phyloP scores from a whole-genome alignment of 1,284 basidiomycete species.

The Sutorius eximius region DNA sequence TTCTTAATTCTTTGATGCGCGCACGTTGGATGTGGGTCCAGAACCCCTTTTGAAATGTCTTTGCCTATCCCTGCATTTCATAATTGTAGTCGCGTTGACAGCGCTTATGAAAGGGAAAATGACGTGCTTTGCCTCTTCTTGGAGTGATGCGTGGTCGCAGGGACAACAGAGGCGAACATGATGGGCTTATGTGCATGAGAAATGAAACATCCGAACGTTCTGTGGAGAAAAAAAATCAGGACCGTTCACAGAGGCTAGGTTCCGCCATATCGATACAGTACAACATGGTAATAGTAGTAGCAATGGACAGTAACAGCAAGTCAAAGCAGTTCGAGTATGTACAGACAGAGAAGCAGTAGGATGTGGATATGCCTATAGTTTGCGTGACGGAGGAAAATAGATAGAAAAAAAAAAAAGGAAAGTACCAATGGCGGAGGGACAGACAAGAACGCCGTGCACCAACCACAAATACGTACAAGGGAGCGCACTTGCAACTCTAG shows the following conservation, averaged over 20 bases:
- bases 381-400: slow-evolving; percentile 17
- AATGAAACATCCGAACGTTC: slow-evolving; percentile 17
- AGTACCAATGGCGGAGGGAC: slow-evolving; percentile 4
- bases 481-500: slow-evolving; percentile 20
- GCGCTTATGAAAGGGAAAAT: slow-evolving; percentile 9
- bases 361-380: slow-evolving; percentile 22
- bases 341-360: slow-evolving; percentile 15
- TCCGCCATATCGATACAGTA: slow-evolving; percentile 19
- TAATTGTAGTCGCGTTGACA: background rate
- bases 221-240: background rate
- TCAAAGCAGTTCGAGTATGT: slow-evolving; percentile 13
- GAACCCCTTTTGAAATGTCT: background rate
- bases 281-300: slow-evolving; percentile 27
- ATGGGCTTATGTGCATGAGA: background rate
- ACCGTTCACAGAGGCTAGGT: background rate
- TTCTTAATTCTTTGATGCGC: background rate
- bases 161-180: slow-evolving; percentile 9
- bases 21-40: background rate
- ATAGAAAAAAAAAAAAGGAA: slow-evolving; percentile 4
- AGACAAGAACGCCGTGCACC: slow-evolving; percentile 16
- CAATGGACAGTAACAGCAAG: slow-evolving; percentile 7
- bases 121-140: slow-evolving; percentile 2
- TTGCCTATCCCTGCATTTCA: slow-evolving; percentile 15
- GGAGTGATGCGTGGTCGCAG: slow-evolving; percentile 16
- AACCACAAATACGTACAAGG: slow-evolving; percentile 30